Percentiles rank a stretch among this genome's conserved stretches.
phyloP scores from a whole-genome alignment of 2,329 filamentous ascomycete genomes.

The Dactylellina cionopaga region DNA sequence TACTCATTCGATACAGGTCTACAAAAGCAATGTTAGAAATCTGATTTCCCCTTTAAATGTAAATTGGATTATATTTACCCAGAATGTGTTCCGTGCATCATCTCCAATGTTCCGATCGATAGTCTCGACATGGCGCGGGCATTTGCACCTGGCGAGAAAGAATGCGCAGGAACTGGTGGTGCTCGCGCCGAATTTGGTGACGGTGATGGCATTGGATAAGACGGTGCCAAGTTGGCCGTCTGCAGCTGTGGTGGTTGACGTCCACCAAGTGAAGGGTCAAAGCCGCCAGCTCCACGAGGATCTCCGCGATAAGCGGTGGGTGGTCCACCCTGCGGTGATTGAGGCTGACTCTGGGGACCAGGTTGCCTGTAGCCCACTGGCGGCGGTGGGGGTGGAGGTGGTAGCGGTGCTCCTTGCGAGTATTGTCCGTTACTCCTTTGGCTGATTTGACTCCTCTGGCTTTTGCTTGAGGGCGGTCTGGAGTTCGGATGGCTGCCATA shows the following conservation, averaged over 20 bases:
- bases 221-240: constrained; percentile 19
- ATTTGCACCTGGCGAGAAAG: constrained; percentile 46
- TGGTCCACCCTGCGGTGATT: constrained; percentile 5
- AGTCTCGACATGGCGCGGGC: constrained; percentile 48
- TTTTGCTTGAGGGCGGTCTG: constrained; percentile 38
- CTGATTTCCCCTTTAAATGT: too few relatives aligned
- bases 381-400: not conserved
- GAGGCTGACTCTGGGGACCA: constrained; percentile 1
- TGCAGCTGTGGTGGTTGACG: constrained; percentile 47
- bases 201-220: constrained; percentile 31
- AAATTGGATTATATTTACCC: constrained; percentile 29
- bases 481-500: constrained; percentile 41
- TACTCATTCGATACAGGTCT: constrained; percentile 38
- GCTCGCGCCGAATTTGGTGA: constrained; percentile 38
- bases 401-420: not conserved
- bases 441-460: constrained; percentile 43
- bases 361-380: constrained; percentile 27
- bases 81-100: constrained; percentile 46
- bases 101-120: constrained; percentile 43
- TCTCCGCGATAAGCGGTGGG: constrained; percentile 37
- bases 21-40: constrained; percentile 14
- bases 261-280: constrained; percentile 35
- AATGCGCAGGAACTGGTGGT: constrained; percentile 47
- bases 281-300: constrained; percentile 42
- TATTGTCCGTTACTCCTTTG: constrained; percentile 33